Evolutionary conservation across 495 filamentous ascomycete species (phyloP), one percentile per base, ranked within the genome.

Genomic region (Aspergillus incahuasiensis): DNA sequence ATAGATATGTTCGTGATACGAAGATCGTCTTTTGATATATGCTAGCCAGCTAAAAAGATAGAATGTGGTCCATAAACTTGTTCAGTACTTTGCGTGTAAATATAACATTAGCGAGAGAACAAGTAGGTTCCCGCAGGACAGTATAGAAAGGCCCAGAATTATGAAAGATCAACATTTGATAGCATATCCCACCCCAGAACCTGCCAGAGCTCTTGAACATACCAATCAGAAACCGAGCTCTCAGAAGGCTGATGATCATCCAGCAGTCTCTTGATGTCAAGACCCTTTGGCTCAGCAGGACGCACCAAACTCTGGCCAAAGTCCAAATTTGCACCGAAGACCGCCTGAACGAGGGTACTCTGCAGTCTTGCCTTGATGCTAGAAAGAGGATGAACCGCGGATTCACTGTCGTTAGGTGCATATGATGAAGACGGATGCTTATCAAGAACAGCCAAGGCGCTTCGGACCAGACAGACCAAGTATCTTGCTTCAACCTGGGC

Each of bases 111-210:
- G 6, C 32, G 28, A 9, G 34, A 35, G 24, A 15, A 19, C 40
- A 9, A 35, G 38, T 0, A 19, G 22, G 8, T 21, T 20, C 1
- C 34, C 32, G 0, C 13, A 24, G 13, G 40, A 38, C 15, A 24
- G 40, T 11, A 28, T 5, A 7, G n/a, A 22, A 9, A 16, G 15
- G 1, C 2, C 2, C 15, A 21, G 4, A 15, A n/a, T 35, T 18
- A 51, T 41, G 48, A 52, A 42, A 13, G n/a, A 7, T 45, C 22
- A 19, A 16, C 48, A 15, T 49, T 57, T 25, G 34, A 54, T 48
- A 78, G 30, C 44, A 74, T 20, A 45, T 81, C 74, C 77, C 76
- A 81, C 6, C 79, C 78, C 0, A 81, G 48, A 15, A 81, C 57
- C n/a, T 65, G 61, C 77, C 77, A 81, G n/a, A 79, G 55, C 44